Evolutionary conservation across 176 grass and related monocot genomes (phyloP), one percentile per base, ranked within the genome.

Genomic region (Eragrostis curvula): DNA sequence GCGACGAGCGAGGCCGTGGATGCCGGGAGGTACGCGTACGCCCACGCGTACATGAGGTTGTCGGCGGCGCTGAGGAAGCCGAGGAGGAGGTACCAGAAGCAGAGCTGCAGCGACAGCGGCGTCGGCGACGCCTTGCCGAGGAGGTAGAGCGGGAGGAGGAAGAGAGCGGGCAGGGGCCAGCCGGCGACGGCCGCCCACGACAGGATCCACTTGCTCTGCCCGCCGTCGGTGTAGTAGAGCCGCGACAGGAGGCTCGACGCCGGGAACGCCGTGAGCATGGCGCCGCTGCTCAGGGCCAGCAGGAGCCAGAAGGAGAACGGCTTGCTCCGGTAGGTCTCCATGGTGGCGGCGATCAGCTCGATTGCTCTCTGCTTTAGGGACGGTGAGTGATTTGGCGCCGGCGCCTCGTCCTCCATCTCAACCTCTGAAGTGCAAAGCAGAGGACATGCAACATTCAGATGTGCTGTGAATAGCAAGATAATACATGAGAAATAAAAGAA

Each of bases 11-110:
- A 98, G 0, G 96, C 96, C 21, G 96, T 95, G 62, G 92, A 98
- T 2, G 92, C 96, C 3, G 96, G 96, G 16, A 98, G 90, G 57
- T 98, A 98, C 0, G 87, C 96, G 73, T 93, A 98, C 0, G 90
- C 92, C 90, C 90, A 98, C 21, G 96, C 96, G 57, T 79, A 98
- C 92, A 98, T 91, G 64, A 98, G 89, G 81, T 98, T 98, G 56
- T 95, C 96, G 11, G 48, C 92, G 39, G 92, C 92, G 49, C 92
- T 95, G 72, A 98, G 90, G 72, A 98, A 75, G 27, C 90, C 96
- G 12, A 98, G 84, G 29, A 98, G 84, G 12, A 68, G 74, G 66
- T 94, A 95, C 92, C 86, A 95, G 66, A 73, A 9, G 73, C 80
- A 85, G 12, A 98, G 86, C 66, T 83, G 12, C 4, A 69, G 55